Evolutionary conservation across 371 early-diverging fungal species (phyloP).

Genomic region (Umbelopsis sp.): DNA sequence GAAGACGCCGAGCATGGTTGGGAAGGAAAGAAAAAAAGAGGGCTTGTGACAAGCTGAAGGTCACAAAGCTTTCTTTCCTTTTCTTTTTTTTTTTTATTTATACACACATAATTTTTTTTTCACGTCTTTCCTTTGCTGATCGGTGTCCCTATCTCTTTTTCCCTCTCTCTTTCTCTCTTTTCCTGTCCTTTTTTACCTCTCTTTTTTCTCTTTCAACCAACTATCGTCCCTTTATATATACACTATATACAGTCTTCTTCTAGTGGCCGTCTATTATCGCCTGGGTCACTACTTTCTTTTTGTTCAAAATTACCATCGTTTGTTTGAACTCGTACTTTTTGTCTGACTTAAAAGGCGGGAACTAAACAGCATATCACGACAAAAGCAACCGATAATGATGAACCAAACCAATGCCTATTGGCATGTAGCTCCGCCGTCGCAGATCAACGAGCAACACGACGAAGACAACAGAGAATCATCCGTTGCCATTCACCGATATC

Average conservation of each 20-base stretch:
- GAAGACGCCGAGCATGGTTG: not conserved
- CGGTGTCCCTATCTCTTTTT: not conserved
- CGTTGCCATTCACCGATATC: slow-evolving; percentile 3
- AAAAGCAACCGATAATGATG: not conserved
- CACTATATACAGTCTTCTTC: not conserved
- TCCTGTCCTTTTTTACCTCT: slow-evolving; percentile 5
- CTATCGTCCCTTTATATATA: too few relatives aligned
- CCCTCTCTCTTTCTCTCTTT: not conserved
- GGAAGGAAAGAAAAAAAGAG: not conserved
- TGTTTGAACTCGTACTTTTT: not conserved
- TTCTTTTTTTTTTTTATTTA: too few relatives aligned
- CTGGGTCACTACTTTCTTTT: too few relatives aligned
- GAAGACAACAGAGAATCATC: slow-evolving; percentile 1
- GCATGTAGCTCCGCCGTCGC: slow-evolving; percentile 1
- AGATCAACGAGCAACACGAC: not conserved
- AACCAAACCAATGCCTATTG: not conserved
- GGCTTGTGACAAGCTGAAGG: slow-evolving; percentile 14
- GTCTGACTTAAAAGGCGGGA: not conserved
- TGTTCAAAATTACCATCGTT: too few relatives aligned
- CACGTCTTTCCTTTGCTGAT: not conserved
- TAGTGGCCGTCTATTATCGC: not conserved
- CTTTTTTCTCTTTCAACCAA: not conserved
- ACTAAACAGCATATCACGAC: not conserved
- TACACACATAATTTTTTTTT: not conserved
- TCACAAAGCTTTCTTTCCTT: slow-evolving; percentile 4